Conservation (phyloP, 2,329 filamentous ascomycete species). For the Periconia sp. region DNA sequence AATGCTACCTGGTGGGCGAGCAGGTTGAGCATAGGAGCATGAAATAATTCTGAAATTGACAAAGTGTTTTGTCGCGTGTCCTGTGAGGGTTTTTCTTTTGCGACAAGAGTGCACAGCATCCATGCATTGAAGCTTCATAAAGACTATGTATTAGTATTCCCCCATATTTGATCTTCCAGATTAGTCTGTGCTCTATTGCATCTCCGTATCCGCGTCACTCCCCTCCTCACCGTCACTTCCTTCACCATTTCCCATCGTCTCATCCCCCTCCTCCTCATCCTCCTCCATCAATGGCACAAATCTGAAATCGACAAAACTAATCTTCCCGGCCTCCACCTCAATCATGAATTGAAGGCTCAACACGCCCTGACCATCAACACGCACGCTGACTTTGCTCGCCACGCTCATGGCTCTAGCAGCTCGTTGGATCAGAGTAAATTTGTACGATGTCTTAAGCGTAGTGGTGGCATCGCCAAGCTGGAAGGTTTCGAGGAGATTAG, state of each 20-base stretch:
- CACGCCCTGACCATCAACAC: constrained; percentile 87
- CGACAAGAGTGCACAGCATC: too few species aligned
- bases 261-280: constrained; percentile 52
- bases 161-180: too few species aligned
- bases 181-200: too few species aligned
- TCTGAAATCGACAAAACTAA: constrained; percentile 81
- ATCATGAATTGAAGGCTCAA: constrained; percentile 97
- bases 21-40: too few species aligned
- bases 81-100: too few species aligned
- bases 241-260: constrained; percentile 19
- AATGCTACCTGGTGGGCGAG: too few species aligned
- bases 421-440: constrained; percentile 84
- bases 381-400: constrained; percentile 88
- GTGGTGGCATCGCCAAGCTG: constrained; percentile 55
- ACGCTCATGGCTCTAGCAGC: constrained; percentile 91
- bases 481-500: constrained; percentile 73
- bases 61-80: too few species aligned
- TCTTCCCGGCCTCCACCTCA: constrained; percentile 72
- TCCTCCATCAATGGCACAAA: constrained; percentile 77
- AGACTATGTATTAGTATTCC: too few species aligned
- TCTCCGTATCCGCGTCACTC: not conserved
- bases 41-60: too few species aligned
- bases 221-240: constrained; percentile 7
- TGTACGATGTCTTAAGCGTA: constrained; percentile 68
- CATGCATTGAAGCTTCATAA: too few species aligned